Percentiles rank a stretch among this genome's conserved stretches.
These are phyloP conservation scores for Euphorbia schlechtendalii DNA, from an alignment of 441 rosid species.

Conservation along the genomic window DNA sequence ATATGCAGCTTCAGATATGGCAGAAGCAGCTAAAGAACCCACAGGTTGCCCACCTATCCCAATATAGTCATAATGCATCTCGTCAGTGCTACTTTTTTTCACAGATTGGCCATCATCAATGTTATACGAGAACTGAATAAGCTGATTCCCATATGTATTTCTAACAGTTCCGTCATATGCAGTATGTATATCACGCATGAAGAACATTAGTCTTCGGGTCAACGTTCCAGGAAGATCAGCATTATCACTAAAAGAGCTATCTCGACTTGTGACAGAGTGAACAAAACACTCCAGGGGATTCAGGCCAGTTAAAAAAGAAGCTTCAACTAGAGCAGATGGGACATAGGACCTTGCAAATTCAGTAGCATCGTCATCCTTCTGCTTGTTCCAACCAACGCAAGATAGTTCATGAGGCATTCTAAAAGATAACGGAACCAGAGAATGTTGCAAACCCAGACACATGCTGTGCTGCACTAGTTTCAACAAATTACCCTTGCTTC, in stretches of 20 bases:
- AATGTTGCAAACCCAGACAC: slow-evolving; percentile 86
- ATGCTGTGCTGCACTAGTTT: slow-evolving; percentile 86
- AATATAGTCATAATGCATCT: slow-evolving; percentile 17
- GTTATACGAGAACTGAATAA: slow-evolving; percentile 68
- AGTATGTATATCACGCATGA: slow-evolving; percentile 70
- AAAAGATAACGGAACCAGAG: slow-evolving; percentile 72
- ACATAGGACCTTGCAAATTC: slow-evolving; percentile 51
- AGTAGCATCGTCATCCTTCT: slow-evolving; percentile 27
- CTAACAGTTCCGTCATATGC: slow-evolving; percentile 95
- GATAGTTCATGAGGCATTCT: slow-evolving; percentile 70
- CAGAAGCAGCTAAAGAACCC: slow-evolving; percentile 81
- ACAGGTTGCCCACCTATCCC: slow-evolving; percentile 65
- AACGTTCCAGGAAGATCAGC: slow-evolving; percentile 97
- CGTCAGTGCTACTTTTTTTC: slow-evolving; percentile 7
- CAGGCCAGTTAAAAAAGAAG: slow-evolving; percentile 69
- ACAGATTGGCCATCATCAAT: slow-evolving; percentile 19
- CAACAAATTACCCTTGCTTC: slow-evolving; percentile 87
- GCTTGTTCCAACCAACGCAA: slow-evolving; percentile 66
- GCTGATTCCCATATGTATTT: slow-evolving; percentile 71
- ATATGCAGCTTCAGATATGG: slow-evolving; percentile 93
- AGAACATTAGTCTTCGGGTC: slow-evolving; percentile 78
- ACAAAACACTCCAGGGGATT: slow-evolving; percentile 84
- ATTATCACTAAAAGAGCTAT: slow-evolving; percentile 85
- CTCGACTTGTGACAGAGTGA: slow-evolving; percentile 83
- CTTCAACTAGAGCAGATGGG: slow-evolving; percentile 70